A percentile compares a stretch with the other conserved stretches of the same genome.
Conservation (phyloP, 2,329 filamentous ascomycete genomes). For the Thelonectria discophora region DNA sequence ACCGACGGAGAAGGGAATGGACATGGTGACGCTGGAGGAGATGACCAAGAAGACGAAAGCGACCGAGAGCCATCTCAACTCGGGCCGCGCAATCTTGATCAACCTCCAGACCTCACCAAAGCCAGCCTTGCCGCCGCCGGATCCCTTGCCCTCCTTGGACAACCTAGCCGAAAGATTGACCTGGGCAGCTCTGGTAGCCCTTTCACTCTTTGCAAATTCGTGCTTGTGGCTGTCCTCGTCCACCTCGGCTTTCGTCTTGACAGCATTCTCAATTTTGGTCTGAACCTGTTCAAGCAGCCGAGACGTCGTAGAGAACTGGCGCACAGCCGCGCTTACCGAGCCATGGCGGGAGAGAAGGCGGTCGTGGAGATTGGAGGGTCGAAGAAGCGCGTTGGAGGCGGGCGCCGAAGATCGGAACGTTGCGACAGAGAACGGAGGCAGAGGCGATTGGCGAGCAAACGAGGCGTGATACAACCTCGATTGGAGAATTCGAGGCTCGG, state of each 20-base stretch:
- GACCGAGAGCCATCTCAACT: slow-evolving; percentile 77
- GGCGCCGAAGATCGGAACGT: slow-evolving; percentile 33
- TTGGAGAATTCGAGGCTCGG: slow-evolving; percentile 30
- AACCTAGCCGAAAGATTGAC: slow-evolving; percentile 89
- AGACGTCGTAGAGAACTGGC: slow-evolving; percentile 44
- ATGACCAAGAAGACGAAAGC: slow-evolving; percentile 88
- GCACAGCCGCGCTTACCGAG: slow-evolving; percentile 34
- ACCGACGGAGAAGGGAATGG: slow-evolving; percentile 94
- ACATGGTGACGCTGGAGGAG: slow-evolving; percentile 94
- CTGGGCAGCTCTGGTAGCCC: slow-evolving; percentile 85
- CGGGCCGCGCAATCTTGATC: slow-evolving; percentile 87
- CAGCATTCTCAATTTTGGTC: slow-evolving; percentile 44
- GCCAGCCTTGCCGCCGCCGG: slow-evolving; percentile 63
- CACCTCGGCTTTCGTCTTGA: slow-evolving; percentile 49
- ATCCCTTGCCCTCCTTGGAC: slow-evolving; percentile 78
- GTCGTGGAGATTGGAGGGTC: slow-evolving; percentile 9
- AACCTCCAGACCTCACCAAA: slow-evolving; percentile 83
- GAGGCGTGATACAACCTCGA: slow-evolving; percentile 33
- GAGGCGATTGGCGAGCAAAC: slow-evolving; percentile 29
- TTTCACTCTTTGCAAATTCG: slow-evolving; percentile 75
- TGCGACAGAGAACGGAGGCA: slow-evolving; percentile 41
- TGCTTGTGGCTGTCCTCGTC: slow-evolving; percentile 48
- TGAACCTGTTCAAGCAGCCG: slow-evolving; percentile 36
- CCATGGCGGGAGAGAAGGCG: slow-evolving; percentile 20
- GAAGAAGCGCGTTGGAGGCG: slow-evolving; percentile 16